Evolutionary conservation across 2,329 filamentous ascomycete genomes (phyloP).

Genomic region (Monosporascus sp.): DNA sequence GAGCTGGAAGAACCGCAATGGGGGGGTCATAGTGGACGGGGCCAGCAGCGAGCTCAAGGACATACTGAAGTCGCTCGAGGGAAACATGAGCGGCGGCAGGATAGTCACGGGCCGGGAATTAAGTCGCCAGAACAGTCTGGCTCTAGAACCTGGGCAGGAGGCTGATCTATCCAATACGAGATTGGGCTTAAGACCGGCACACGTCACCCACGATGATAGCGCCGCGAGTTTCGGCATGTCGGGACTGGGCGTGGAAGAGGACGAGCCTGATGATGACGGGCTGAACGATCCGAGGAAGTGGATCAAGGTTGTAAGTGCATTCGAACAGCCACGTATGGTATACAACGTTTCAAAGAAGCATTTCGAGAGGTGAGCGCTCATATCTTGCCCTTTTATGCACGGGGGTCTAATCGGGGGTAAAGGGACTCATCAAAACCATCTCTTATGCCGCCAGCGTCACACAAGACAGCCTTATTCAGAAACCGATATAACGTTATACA

Average conservation of each 20-base stretch:
- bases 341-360: constrained; percentile 83
- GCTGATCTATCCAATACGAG: constrained; percentile 49
- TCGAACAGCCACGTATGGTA: constrained; percentile 72
- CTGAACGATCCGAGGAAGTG: constrained; percentile 69
- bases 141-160: constrained; percentile 50
- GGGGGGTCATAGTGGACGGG: constrained; percentile 87
- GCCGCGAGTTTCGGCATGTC: constrained; percentile 61
- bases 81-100: constrained; percentile 82
- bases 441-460: constrained; percentile 67
- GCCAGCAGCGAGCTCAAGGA: constrained; percentile 67
- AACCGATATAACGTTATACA: constrained; percentile 90
- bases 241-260: constrained; percentile 44
- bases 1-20: constrained; percentile 84
- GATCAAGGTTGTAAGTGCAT: constrained; percentile 78
- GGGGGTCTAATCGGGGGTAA: neutral
- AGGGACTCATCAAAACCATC: constrained; percentile 61
- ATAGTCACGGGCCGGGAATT: constrained; percentile 52
- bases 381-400: constrained; percentile 3
- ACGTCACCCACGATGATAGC: constrained; percentile 52
- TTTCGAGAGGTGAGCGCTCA: constrained; percentile 63
- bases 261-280: constrained; percentile 54
- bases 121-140: constrained; percentile 58
- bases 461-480: constrained; percentile 81
- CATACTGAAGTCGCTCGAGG: constrained; percentile 78
- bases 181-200: constrained; percentile 45